Percentiles rank a stretch among this genome's conserved stretches.
Conservation (phyloP, 192 early-diverging fungal genomes). For the Mortierella antarctica region DNA sequence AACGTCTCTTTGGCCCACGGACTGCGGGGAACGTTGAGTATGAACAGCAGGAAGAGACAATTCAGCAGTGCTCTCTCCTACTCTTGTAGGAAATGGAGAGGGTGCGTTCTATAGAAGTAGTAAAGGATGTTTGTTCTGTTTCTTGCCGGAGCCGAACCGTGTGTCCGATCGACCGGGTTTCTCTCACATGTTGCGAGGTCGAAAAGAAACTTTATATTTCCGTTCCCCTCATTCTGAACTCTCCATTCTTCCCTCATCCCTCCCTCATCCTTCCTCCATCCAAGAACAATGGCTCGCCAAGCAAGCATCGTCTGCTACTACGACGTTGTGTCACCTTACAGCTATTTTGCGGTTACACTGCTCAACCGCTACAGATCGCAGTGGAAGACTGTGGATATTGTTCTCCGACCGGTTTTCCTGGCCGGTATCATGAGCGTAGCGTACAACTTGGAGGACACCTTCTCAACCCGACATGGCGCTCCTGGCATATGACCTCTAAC, state of each 20-base stretch:
- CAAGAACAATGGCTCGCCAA: conserved; percentile 15
- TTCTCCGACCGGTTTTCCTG: conserved; percentile 23
- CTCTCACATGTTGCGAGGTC: too few relatives aligned
- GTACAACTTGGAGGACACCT: too few relatives aligned
- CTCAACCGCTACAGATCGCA: conserved; percentile 30
- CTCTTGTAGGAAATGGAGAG: too few relatives aligned
- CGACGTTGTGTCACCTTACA: conserved; percentile 49
- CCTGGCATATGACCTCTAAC: not conserved
- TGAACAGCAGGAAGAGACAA: not conserved
- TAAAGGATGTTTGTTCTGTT: not conserved
- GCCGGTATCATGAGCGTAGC: conserved; percentile 20
- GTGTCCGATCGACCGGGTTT: too few relatives aligned
- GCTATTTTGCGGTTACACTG: conserved; percentile 33
- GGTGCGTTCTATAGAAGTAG: too few relatives aligned
- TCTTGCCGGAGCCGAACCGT: too few relatives aligned
- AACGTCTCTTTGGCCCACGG: not conserved
- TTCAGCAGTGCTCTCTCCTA: too few relatives aligned
- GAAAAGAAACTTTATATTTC: not conserved
- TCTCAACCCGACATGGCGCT: too few relatives aligned
- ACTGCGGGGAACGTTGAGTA: not conserved
- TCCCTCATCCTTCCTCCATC: not conserved
- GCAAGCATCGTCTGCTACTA: conserved; percentile 35
- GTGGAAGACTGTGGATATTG: conserved; percentile 38
- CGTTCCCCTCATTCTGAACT: not conserved
- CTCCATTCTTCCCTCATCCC: not conserved